Conservation (phyloP, 73 alveolate species). For the Symbiodinium natans region DNA sequence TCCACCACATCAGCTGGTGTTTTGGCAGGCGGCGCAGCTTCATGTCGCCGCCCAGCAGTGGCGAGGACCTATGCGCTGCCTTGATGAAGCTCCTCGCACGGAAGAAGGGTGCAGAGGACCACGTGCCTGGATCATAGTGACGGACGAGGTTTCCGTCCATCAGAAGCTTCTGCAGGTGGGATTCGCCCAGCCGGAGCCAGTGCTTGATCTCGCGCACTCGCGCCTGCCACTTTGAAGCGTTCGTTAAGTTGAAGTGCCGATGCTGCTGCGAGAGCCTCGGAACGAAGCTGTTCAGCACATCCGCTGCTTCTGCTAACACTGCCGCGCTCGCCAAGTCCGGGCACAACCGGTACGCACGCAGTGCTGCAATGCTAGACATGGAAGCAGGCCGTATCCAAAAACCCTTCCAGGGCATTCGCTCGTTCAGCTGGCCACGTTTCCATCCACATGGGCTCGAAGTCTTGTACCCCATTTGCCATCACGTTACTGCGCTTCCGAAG, state of each 20-base stretch:
- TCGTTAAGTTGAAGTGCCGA: background rate
- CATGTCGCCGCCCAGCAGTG: background rate
- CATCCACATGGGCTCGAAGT: background rate
- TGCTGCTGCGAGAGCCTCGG: background rate
- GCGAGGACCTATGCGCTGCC: background rate
- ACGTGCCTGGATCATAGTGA: background rate
- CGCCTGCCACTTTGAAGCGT: background rate
- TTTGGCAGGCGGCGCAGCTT: background rate
- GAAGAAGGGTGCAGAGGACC: constrained; percentile 13
- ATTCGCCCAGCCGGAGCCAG: background rate
- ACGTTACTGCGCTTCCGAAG: too few relatives aligned
- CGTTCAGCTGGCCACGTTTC: background rate
- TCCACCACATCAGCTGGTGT: background rate
- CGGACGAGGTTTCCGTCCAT: background rate
- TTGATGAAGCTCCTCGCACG: background rate
- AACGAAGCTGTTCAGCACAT: too few relatives aligned
- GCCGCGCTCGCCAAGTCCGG: constrained; percentile 6
- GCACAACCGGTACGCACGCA: background rate
- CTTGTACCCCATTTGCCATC: too few relatives aligned
- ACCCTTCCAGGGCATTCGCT: background rate
- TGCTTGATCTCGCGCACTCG: background rate
- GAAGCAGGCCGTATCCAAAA: background rate
- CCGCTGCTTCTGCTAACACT: background rate
- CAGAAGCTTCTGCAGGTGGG: background rate
- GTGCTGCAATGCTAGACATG: background rate